A percentile compares a stretch with the other conserved stretches of the same genome.
These are phyloP conservation scores for Zizania latifolia DNA, from an alignment of 176 grass and related monocot genomes.

Conservation along the genomic window DNA sequence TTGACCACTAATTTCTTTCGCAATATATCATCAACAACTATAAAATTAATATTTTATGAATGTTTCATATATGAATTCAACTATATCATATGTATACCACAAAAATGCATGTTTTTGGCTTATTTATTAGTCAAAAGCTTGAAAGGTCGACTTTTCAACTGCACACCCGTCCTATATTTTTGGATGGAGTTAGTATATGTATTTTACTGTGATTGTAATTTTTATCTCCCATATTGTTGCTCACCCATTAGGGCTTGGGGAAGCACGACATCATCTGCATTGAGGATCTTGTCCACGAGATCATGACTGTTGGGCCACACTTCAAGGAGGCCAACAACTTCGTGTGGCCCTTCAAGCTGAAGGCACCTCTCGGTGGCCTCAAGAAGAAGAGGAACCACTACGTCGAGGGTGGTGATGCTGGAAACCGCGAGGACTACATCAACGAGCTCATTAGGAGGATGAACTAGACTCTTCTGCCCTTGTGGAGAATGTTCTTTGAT, in stretches of 20 bases:
- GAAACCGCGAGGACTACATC: conserved; percentile 74
- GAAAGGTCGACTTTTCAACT: too few species aligned
- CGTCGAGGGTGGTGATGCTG: conserved; percentile 53
- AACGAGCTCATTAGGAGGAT: conserved; percentile 67
- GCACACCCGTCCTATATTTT: too few species aligned
- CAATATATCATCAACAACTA: too few species aligned
- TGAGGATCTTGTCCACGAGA: conserved; percentile 66
- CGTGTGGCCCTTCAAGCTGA: conserved; percentile 74
- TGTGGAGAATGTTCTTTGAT: neutral
- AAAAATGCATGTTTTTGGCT: too few species aligned
- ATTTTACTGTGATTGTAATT: too few species aligned
- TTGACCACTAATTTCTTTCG: too few species aligned
- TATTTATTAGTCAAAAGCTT: too few species aligned
- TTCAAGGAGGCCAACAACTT: conserved; percentile 73
- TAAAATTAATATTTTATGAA: too few species aligned
- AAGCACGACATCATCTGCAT: conserved; percentile 65
- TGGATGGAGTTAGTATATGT: too few species aligned
- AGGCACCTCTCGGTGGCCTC: conserved; percentile 52
- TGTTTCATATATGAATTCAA: too few species aligned
- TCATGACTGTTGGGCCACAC: conserved; percentile 57
- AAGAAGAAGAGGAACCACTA: conserved; percentile 70
- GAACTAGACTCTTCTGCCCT: conserved; percentile 35
- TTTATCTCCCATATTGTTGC: neutral
- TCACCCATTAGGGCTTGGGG: conserved; percentile 38
- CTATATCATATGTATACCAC: too few species aligned